These are phyloP conservation scores for Solanum phureja DNA, from an alignment of 257 asterid genomes.

Conservation along the genomic window DNA sequence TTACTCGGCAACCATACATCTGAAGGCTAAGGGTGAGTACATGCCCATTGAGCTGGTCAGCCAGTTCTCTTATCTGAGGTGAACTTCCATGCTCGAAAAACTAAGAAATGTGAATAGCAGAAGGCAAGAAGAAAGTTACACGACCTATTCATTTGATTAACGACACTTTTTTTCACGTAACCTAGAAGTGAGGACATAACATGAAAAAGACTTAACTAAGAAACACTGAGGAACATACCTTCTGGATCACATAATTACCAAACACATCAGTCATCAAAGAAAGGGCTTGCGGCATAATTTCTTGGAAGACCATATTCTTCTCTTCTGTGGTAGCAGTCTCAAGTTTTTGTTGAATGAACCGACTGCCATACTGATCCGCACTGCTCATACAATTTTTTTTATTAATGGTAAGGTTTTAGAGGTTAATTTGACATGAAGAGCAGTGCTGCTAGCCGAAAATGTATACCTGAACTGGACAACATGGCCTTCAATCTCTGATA, in stretches of 20 bases:
- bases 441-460: not conserved
- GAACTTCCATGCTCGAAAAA: conserved; percentile 72
- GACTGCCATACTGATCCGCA: conserved; percentile 80
- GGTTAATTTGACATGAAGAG: not conserved
- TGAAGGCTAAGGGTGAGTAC: conserved; percentile 75
- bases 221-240: conserved; percentile 30
- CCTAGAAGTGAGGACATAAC: not conserved
- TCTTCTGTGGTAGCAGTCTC: conserved; percentile 60
- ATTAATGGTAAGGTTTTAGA: not conserved
- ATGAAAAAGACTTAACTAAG: not conserved
- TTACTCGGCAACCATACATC: conserved; percentile 89
- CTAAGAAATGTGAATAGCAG: conserved; percentile 24
- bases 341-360: conserved; percentile 83
- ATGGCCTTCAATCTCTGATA: conserved; percentile 72
- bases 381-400: conserved; percentile 33
- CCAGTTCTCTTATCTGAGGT: conserved; percentile 55
- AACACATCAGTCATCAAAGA: conserved; percentile 82
- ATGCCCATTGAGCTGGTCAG: conserved; percentile 59
- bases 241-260: conserved; percentile 83
- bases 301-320: conserved; percentile 70
- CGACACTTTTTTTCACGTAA: not conserved
- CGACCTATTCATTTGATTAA: not conserved
- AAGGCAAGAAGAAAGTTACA: not conserved
- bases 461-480: conserved; percentile 79
- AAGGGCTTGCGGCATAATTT: conserved; percentile 66